phyloP scores from a whole-genome alignment of 2,329 filamentous ascomycete species.

The Sporothrix pseudoabietina region DNA sequence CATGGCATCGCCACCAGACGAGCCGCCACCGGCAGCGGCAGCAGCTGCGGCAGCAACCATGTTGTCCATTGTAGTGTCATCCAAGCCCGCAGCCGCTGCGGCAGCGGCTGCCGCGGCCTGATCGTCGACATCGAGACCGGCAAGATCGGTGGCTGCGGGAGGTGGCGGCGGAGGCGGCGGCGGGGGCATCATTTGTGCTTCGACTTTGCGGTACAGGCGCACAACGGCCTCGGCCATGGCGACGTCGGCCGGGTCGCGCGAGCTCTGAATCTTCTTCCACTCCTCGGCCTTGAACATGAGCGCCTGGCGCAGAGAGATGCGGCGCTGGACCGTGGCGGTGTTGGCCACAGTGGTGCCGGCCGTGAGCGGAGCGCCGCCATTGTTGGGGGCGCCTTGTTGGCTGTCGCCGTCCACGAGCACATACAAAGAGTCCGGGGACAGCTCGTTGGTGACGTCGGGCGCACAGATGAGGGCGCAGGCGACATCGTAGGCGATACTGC shows the following conservation, averaged over 20 bases:
- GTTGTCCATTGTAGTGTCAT: constrained; percentile 30
- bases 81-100: constrained; percentile 24
- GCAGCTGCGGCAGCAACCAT: constrained; percentile 29
- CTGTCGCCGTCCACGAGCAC: constrained; percentile 3
- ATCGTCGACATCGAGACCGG: constrained; percentile 25
- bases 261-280: constrained; percentile 58
- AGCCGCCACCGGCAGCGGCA: background rate
- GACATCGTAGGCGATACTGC: constrained; percentile 67
- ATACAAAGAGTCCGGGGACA: constrained; percentile 39
- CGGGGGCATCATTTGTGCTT: constrained; percentile 59
- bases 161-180: constrained; percentile 26
- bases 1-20: constrained; percentile 26
- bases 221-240: constrained; percentile 63
- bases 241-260: constrained; percentile 46
- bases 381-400: background rate
- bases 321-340: constrained; percentile 47
- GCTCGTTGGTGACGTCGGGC: constrained; percentile 55
- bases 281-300: constrained; percentile 61
- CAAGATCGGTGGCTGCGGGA: constrained; percentile 4
- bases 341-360: constrained; percentile 39
- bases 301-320: constrained; percentile 61
- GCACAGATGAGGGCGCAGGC: constrained; percentile 70
- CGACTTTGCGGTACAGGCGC: constrained; percentile 64
- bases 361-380: constrained; percentile 32
- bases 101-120: constrained; percentile 15